These are phyloP conservation scores for Trypanosoma caninum DNA, from an alignment of 208 protist species.

Conservation along the genomic window DNA sequence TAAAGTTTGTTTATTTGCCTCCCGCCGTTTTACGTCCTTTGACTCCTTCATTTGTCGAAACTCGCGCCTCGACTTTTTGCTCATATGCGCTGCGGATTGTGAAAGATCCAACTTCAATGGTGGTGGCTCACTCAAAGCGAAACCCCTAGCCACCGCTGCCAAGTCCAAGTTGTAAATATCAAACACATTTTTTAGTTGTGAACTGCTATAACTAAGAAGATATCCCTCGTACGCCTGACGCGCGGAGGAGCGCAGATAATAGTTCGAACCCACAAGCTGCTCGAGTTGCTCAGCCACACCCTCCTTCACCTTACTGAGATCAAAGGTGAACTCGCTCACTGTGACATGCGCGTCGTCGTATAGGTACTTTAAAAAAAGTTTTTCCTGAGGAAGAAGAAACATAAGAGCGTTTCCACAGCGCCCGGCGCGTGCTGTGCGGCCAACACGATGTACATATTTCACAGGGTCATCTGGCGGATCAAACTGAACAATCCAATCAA, in stretches of 20 bases:
- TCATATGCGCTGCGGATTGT: constrained; percentile 89
- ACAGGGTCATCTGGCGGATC: constrained; percentile 99
- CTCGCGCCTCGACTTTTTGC: constrained; percentile 83
- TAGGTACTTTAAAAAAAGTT: constrained; percentile 98
- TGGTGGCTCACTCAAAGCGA: constrained; percentile 89
- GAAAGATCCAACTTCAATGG: constrained; percentile 91
- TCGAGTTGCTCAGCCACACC: constrained; percentile 94
- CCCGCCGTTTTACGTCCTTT: constrained; percentile 59
- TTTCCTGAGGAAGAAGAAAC: constrained; percentile 98
- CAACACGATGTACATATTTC: constrained; percentile 99
- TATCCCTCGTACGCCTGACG: constrained; percentile 98
- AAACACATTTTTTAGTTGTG: constrained; percentile 98
- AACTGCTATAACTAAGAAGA: constrained; percentile 97
- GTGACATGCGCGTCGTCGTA: constrained; percentile 95
- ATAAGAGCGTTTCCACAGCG: constrained; percentile 93
- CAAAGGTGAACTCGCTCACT: constrained; percentile 98
- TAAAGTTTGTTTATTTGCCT: constrained; percentile 37
- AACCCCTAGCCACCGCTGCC: constrained; percentile 91
- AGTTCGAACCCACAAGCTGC: constrained; percentile 97
- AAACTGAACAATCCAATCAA: constrained; percentile 99
- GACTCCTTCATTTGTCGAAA: constrained; percentile 65
- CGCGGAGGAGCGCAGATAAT: constrained; percentile 97
- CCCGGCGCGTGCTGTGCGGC: constrained; percentile 96
- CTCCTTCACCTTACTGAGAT: constrained; percentile 93
- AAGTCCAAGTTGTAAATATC: constrained; percentile 97